Conservation (phyloP, 139 green algal genomes). For the Pleodorina starrii region DNA sequence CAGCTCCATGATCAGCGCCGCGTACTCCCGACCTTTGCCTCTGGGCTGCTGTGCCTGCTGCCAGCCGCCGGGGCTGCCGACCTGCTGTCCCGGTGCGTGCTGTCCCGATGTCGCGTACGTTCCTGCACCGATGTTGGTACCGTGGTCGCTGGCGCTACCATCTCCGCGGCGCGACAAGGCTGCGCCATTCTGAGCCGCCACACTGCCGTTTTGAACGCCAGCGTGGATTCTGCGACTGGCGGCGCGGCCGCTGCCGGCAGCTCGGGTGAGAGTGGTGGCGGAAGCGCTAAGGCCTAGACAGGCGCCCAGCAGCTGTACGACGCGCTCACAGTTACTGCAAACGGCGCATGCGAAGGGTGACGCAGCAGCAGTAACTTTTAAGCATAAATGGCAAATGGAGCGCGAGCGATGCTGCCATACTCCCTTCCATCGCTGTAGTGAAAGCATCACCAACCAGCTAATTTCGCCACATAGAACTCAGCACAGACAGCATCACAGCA, state of each 20-base stretch:
- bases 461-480: too few species aligned
- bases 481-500: too few species aligned
- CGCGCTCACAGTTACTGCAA: constrained; percentile 49
- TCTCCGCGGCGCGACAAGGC: not conserved
- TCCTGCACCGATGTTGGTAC: not conserved
- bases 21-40: constrained; percentile 35
- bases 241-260: not conserved
- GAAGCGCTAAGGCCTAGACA: constrained; percentile 58
- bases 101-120: constrained; percentile 5
- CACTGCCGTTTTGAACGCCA: not conserved
- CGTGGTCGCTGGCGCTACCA: not conserved
- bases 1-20: constrained; percentile 91
- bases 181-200: not conserved
- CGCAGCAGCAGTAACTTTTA: too few species aligned
- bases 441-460: too few species aligned
- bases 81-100: not conserved
- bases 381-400: too few species aligned
- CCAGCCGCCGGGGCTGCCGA: not conserved
- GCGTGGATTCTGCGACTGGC: not conserved
- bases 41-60: not conserved
- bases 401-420: too few species aligned
- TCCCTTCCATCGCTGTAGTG: too few species aligned
- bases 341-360: too few species aligned
- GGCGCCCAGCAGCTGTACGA: constrained; percentile 80
- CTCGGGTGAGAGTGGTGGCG: not conserved